Percentiles rank a stretch among this genome's conserved stretches.
phyloP scores from a whole-genome alignment of 2,329 filamentous ascomycete species.

The Tolypocladium ophioglossoides region DNA sequence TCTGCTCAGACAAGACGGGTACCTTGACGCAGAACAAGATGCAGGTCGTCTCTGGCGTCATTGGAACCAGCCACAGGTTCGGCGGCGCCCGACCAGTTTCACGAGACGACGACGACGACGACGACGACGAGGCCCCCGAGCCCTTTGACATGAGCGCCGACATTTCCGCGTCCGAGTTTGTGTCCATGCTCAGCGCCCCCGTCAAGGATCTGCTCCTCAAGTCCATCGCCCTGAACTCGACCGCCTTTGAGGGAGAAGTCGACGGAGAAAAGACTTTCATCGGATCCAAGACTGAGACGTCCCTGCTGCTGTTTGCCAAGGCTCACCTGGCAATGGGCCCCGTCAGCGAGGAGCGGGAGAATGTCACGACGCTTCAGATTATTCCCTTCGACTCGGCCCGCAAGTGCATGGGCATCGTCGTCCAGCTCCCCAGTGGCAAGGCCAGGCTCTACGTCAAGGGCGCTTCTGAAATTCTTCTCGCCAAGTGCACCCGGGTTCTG shows the following conservation, averaged over 20 bases:
- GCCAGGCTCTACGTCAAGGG: slow-evolving; percentile 53
- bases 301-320: slow-evolving; percentile 58
- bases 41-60: slow-evolving; percentile 51
- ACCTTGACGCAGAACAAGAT: slow-evolving; percentile 60
- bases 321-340: slow-evolving; percentile 57
- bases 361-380: slow-evolving; percentile 49
- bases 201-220: slow-evolving; percentile 45
- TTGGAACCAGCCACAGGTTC: slow-evolving; percentile 46
- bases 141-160: slow-evolving; percentile 20
- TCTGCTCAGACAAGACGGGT: slow-evolving; percentile 59
- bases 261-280: slow-evolving; percentile 57
- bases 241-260: slow-evolving; percentile 66
- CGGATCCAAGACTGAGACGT: slow-evolving; percentile 70
- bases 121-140: slow-evolving; percentile 13
- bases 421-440: slow-evolving; percentile 37
- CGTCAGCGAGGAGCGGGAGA: slow-evolving; percentile 53
- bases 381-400: slow-evolving; percentile 67
- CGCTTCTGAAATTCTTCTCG: slow-evolving; percentile 53
- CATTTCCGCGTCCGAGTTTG: slow-evolving; percentile 34
- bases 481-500: slow-evolving; percentile 41
- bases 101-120: slow-evolving; percentile 11
- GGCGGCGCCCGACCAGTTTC: slow-evolving; percentile 26
- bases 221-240: slow-evolving; percentile 57
- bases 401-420: slow-evolving; percentile 59
- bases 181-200: slow-evolving; percentile 30